Evolutionary conservation across 208 protist species (phyloP).

Genomic region (Acanthamoeba triangularis): DNA sequence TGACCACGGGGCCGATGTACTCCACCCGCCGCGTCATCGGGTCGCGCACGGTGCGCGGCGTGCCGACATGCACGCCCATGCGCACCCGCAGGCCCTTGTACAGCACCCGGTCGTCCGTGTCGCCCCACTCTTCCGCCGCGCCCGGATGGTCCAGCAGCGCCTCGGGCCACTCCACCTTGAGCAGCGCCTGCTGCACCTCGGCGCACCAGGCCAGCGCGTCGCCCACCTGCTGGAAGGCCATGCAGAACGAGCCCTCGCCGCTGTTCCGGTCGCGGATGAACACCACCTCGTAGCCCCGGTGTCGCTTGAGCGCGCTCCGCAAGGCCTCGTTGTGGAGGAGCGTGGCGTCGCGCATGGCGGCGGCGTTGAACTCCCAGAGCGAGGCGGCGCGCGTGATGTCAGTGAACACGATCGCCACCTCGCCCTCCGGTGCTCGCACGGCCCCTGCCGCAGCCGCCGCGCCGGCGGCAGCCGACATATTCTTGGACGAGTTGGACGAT

Average conservation of each 20-base stretch:
- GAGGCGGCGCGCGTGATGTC: constrained; percentile 57
- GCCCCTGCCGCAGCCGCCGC: background rate
- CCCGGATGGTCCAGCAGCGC: constrained; percentile 49
- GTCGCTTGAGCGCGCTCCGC: background rate
- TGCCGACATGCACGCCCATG: constrained; percentile 69
- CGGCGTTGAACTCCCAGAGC: constrained; percentile 61
- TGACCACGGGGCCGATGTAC: constrained; percentile 63
- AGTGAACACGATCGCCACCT: constrained; percentile 27
- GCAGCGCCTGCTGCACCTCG: constrained; percentile 48
- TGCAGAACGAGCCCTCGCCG: constrained; percentile 73
- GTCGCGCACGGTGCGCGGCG: background rate
- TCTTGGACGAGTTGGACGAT: background rate
- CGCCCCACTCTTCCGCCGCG: constrained; percentile 65
- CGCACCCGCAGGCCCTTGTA: constrained; percentile 52
- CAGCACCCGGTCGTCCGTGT: constrained; percentile 52
- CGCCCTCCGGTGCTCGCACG: constrained; percentile 4
- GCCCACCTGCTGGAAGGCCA: constrained; percentile 52
- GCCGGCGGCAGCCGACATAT: background rate
- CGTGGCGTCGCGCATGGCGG: constrained; percentile 60
- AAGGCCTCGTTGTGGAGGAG: constrained; percentile 30
- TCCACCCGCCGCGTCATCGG: constrained; percentile 49
- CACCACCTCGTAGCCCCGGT: constrained; percentile 61
- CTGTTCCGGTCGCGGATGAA: constrained; percentile 50
- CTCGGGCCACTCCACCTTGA: constrained; percentile 15
- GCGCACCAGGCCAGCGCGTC: constrained; percentile 29